phyloP scores from a whole-genome alignment of 208 protist species.

The Wallacemonas sp. region DNA sequence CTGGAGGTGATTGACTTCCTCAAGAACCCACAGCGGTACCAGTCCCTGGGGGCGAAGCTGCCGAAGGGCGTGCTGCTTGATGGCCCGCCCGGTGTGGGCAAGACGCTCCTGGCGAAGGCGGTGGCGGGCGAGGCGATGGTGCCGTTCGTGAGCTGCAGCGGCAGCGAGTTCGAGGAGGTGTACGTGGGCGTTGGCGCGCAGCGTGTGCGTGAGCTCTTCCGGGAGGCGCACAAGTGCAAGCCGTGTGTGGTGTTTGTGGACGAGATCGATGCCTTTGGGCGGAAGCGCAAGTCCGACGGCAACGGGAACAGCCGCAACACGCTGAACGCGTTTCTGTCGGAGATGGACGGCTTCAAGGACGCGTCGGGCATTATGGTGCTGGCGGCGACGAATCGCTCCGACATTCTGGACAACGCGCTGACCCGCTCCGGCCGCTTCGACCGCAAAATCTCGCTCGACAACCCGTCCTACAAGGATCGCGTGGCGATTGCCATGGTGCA shows the following conservation, averaged over 20 bases:
- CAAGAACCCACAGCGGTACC: conserved; percentile 91
- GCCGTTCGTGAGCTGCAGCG: conserved; percentile 94
- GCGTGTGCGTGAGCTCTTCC: conserved; percentile 94
- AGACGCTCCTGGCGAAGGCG: conserved; percentile 89
- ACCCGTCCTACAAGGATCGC: conserved; percentile 94
- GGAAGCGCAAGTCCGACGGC: conserved; percentile 61
- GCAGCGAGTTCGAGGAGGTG: conserved; percentile 96
- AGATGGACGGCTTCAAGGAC: conserved; percentile 97
- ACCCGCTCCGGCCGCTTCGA: conserved; percentile 95
- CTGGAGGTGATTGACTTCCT: conserved; percentile 96
- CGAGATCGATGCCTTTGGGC: conserved; percentile 97
- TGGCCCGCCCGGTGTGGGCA: conserved; percentile 96
- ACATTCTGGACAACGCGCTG: conserved; percentile 97
- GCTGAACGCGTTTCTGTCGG: conserved; percentile 98
- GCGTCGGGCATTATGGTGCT: conserved; percentile 96
- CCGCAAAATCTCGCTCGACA: conserved; percentile 90
- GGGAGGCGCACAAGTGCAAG: conserved; percentile 87
- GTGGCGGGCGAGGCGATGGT: conserved; percentile 90
- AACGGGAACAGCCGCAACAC: conserved; percentile 81
- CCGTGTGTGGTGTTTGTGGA: conserved; percentile 98
- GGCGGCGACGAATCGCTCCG: conserved; percentile 96
- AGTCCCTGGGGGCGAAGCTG: conserved; percentile 92
- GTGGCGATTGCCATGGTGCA: conserved; percentile 94
- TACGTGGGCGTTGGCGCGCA: conserved; percentile 96
- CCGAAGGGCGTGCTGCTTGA: conserved; percentile 96